phyloP scores from a whole-genome alignment of 768 basidiomycete genomes.

The Collybia sordida region DNA sequence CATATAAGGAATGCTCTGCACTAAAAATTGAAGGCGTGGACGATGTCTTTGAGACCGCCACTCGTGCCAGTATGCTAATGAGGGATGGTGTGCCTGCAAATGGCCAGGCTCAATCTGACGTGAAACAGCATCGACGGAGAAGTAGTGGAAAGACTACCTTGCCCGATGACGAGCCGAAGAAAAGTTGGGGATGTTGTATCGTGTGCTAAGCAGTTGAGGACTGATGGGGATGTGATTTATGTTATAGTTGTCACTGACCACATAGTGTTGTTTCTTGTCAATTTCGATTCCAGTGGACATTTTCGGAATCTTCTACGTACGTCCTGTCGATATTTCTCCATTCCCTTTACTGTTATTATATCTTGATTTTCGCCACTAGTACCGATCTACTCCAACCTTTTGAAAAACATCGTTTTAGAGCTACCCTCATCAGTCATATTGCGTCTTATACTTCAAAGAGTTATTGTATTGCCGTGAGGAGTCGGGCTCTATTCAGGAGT shows the following conservation, averaged over 20 bases:
- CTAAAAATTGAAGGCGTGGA: conserved; percentile 91
- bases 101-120: conserved; percentile 33
- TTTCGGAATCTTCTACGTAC: conserved; percentile 18
- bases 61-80: conserved; percentile 95
- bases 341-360: conserved; percentile 19
- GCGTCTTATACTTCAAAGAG: no score
- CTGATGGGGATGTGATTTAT: not conserved
- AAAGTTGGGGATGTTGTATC: conserved; percentile 70
- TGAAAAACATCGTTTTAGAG: conserved; percentile 1
- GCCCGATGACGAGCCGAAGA: conserved; percentile 45
- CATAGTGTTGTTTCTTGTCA: conserved; percentile 1
- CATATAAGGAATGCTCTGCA: conserved; percentile 94
- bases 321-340: conserved; percentile 21
- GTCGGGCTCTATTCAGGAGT: no score
- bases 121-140: conserved; percentile 49
- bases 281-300: conserved; percentile 20
- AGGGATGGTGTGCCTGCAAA: conserved; percentile 72
- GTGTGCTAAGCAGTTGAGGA: conserved; percentile 45
- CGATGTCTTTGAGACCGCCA: conserved; percentile 97
- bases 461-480: no score
- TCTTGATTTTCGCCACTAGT: conserved; percentile 24
- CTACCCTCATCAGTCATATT: no score
- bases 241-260: not conserved
- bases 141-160: conserved; percentile 46
- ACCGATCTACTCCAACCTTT: conserved; percentile 12